These are phyloP conservation scores for Trichophyton simii DNA, from an alignment of 2,329 filamentous ascomycete genomes.

Conservation along the genomic window DNA sequence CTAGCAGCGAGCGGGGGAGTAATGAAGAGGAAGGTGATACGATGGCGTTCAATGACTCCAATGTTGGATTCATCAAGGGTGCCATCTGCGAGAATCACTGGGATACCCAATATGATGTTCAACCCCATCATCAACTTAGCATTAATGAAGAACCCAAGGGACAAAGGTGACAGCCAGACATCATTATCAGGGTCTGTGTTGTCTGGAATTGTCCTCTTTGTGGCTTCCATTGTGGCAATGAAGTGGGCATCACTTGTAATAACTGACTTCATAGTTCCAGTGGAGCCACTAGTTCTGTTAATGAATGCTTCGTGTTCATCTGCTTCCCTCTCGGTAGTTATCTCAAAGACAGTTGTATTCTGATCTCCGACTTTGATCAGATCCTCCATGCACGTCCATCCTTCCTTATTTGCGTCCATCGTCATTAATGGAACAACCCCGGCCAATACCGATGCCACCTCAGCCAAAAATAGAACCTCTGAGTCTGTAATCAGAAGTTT, in stretches of 20 bases:
- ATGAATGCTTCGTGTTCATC: conserved; percentile 14
- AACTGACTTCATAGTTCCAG: conserved; percentile 15
- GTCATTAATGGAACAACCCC: conserved; percentile 7
- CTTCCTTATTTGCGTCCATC: conserved; percentile 4
- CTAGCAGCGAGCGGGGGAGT: conserved; percentile 17
- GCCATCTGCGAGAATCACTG: conserved; percentile 16
- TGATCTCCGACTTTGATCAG: neutral
- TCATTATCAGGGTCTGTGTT: conserved; percentile 17
- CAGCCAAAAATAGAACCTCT: conserved; percentile 10
- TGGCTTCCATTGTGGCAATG: conserved; percentile 16
- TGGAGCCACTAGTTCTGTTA: conserved; percentile 17
- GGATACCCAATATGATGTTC: conserved; percentile 20
- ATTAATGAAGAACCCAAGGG: conserved; percentile 21
- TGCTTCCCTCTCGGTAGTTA: conserved; percentile 8
- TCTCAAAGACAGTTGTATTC: conserved; percentile 7
- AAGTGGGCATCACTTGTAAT: conserved; percentile 16
- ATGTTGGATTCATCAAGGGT: conserved; percentile 14
- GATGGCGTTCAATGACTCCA: conserved; percentile 14
- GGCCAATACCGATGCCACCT: conserved; percentile 11
- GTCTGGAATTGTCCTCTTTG: conserved; percentile 14
- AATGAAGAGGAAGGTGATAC: conserved; percentile 18
- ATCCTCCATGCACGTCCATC: conserved; percentile 2
- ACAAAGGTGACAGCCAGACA: conserved; percentile 17
- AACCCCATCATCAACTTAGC: conserved; percentile 19
- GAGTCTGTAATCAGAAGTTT: conserved; percentile 17